These are phyloP conservation scores for Rhododendron henanense DNA, from an alignment of 148 eudicot species.

Conservation along the genomic window DNA sequence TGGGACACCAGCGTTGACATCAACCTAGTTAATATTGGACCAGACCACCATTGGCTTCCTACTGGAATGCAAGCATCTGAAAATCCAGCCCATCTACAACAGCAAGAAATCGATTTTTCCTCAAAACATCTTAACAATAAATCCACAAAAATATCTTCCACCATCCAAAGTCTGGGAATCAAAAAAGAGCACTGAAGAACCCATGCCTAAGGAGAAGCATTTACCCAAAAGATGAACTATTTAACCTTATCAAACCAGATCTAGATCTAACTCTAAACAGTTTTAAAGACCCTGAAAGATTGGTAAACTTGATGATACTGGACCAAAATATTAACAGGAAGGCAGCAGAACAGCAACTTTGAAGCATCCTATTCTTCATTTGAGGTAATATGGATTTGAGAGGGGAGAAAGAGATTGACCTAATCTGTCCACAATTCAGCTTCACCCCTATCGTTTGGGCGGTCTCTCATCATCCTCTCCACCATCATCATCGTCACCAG, in stretches of 20 bases:
- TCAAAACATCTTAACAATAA: neutral
- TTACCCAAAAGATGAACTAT: neutral
- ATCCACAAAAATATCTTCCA: neutral
- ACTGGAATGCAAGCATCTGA: neutral
- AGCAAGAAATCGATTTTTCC: neutral
- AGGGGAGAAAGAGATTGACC: constrained; percentile 12
- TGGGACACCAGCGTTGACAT: neutral
- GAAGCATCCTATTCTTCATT: constrained; percentile 5
- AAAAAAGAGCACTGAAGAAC: neutral
- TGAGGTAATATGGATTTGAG: constrained; percentile 3
- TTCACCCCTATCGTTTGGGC: constrained; percentile 54
- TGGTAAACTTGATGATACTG: neutral
- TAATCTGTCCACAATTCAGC: constrained; percentile 7
- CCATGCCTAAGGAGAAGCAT: neutral
- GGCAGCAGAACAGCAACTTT: constrained; percentile 8
- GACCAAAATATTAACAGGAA: constrained; percentile 11
- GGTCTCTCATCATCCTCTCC: constrained; percentile 81
- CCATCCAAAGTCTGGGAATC: neutral
- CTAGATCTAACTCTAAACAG: neutral
- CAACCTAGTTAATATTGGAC: neutral
- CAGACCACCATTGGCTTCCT: neutral
- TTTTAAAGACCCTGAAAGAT: neutral
- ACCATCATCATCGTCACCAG: constrained; percentile 38
- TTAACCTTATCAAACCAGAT: neutral
- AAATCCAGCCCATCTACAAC: neutral